A percentile compares a stretch with the other conserved stretches of the same genome.
Evolutionary conservation across 306 rosid genomes (phyloP).

Genomic region (Erythrophleum fordii): DNA sequence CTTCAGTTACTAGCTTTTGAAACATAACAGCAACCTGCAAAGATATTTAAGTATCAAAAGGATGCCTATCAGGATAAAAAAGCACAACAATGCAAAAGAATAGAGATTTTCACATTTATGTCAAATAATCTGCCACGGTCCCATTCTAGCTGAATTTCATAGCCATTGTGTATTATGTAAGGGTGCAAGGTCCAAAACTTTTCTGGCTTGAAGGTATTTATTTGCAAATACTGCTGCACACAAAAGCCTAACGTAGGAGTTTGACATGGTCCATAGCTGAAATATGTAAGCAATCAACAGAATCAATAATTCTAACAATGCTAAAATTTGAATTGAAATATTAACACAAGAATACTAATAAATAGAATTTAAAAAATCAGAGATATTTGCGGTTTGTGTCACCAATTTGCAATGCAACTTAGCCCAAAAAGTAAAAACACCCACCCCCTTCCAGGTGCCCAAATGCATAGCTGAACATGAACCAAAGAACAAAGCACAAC

Average conservation of each 20-base stretch:
- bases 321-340: constrained; percentile 26
- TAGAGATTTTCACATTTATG: constrained; percentile 60
- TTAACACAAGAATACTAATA: constrained; percentile 14
- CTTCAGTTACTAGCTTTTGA: constrained; percentile 73
- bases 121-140: constrained; percentile 89
- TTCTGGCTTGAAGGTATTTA: constrained; percentile 88
- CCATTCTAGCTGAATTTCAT: constrained; percentile 94
- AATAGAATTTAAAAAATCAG: constrained; percentile 11
- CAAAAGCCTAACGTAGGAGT: constrained; percentile 98
- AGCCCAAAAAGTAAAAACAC: constrained; percentile 18
- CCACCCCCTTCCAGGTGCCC: constrained; percentile 30
- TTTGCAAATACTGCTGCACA: constrained; percentile 92
- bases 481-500: background rate
- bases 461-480: background rate
- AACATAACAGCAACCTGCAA: constrained; percentile 86
- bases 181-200: constrained; percentile 91
- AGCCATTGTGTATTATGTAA: constrained; percentile 73
- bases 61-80: constrained; percentile 22
- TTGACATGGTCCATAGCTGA: constrained; percentile 99
- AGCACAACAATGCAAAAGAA: constrained; percentile 31
- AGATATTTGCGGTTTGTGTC: constrained; percentile 20
- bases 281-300: constrained; percentile 45
- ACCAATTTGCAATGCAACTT: constrained; percentile 18
- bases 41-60: constrained; percentile 35
- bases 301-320: constrained; percentile 42